phyloP scores from a whole-genome alignment of 768 basidiomycete species.

The Hericium alpestre region DNA sequence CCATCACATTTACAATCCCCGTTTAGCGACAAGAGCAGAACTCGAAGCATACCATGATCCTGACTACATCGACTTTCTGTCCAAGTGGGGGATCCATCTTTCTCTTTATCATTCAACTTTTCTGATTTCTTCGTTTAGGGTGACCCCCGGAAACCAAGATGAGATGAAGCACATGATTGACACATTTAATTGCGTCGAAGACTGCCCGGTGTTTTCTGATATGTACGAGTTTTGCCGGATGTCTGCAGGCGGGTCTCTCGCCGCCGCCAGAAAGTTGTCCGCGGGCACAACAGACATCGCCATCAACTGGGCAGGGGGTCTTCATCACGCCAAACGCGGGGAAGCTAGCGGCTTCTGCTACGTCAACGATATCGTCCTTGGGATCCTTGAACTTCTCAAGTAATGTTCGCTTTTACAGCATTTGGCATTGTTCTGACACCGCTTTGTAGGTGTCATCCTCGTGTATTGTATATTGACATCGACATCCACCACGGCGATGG shows the following conservation, averaged over 20 bases:
- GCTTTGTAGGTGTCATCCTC: conserved; percentile 67
- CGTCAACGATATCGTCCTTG: conserved; percentile 92
- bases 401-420: conserved; percentile 1
- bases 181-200: conserved; percentile 89
- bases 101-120: not conserved
- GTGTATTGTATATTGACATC: conserved; percentile 97
- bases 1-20: conserved; percentile 82
- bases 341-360: conserved; percentile 99
- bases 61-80: conserved; percentile 94
- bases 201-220: conserved; percentile 92
- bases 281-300: conserved; percentile 88
- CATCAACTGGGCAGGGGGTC: conserved; percentile 97
- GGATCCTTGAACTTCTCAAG: conserved; percentile 79
- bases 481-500: conserved; percentile 99
- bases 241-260: conserved; percentile 88
- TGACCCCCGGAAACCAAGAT: conserved; percentile 57
- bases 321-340: conserved; percentile 96
- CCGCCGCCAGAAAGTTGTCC: conserved; percentile 80
- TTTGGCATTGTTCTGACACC: not conserved
- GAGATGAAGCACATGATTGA: conserved; percentile 73
- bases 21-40: conserved; percentile 81
- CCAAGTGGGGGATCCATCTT: conserved; percentile 44
- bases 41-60: conserved; percentile 86
- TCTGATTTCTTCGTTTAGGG: conserved; percentile 33
- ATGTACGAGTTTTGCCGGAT: conserved; percentile 91